phyloP scores from a whole-genome alignment of 306 rosid genomes.

The Hippophae rhamnoides region DNA sequence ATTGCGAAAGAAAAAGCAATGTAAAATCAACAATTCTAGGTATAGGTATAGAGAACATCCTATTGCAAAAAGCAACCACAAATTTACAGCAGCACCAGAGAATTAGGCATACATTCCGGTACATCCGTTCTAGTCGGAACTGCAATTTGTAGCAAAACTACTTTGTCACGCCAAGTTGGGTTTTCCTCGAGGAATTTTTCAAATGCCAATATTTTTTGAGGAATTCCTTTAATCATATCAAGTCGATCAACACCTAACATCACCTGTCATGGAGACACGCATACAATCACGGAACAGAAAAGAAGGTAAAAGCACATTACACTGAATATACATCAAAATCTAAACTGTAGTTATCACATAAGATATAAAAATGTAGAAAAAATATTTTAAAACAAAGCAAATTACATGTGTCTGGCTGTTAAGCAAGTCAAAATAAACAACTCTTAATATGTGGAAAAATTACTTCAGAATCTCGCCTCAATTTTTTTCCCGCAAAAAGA shows the following conservation, averaged over 20 bases:
- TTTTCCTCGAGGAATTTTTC: slow-evolving; percentile 87
- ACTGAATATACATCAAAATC: neutral
- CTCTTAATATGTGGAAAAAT: neutral
- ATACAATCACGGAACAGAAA: neutral
- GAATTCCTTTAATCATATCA: slow-evolving; percentile 94
- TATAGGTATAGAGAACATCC: slow-evolving; percentile 1
- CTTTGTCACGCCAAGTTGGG: slow-evolving; percentile 61
- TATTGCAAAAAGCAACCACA: slow-evolving; percentile 9
- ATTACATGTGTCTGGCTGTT: no score
- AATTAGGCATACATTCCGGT: slow-evolving; percentile 67
- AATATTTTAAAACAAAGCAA: no score
- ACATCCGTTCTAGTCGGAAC: slow-evolving; percentile 95
- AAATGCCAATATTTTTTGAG: slow-evolving; percentile 86
- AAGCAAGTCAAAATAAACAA: neutral
- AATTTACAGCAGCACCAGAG: slow-evolving; percentile 12
- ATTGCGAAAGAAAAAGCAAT: neutral
- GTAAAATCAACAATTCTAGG: neutral
- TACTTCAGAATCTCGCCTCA: no score
- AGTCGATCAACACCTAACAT: slow-evolving; percentile 95
- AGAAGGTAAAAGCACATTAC: slow-evolving; percentile 7
- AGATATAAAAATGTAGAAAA: no score
- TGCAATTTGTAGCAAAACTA: slow-evolving; percentile 86
- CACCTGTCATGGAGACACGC: slow-evolving; percentile 45
- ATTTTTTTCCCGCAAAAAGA: neutral
- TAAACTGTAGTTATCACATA: neutral